phyloP scores from a whole-genome alignment of 306 rosid genomes.

The Lotus japonicus region DNA sequence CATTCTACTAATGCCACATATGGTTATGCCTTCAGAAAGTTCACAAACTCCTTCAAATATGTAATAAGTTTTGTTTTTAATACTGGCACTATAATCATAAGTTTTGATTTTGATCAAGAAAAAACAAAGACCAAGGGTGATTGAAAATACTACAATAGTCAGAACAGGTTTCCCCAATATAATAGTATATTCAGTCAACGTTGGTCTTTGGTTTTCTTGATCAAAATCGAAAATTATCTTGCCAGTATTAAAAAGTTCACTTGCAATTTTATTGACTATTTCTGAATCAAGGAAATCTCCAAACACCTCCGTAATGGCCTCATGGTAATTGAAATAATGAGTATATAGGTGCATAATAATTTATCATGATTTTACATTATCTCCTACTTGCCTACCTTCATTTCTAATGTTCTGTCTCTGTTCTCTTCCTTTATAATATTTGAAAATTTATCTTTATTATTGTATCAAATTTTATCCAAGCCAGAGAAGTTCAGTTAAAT shows the following conservation, averaged over 20 bases:
- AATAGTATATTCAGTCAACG: neutral
- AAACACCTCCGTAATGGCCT: neutral
- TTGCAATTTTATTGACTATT: neutral
- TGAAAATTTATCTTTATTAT: neutral
- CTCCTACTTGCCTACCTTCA: neutral
- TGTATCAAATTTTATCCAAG: neutral
- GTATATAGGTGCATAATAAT: neutral
- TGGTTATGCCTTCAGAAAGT: neutral
- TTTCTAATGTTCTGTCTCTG: conserved; percentile 3
- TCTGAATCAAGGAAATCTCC: neutral
- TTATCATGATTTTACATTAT: neutral
- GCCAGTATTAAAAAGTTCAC: neutral
- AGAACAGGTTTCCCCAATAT: neutral
- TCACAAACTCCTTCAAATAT: neutral
- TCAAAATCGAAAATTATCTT: neutral
- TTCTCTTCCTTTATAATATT: neutral
- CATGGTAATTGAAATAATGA: neutral
- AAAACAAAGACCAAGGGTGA: too few relatives aligned
- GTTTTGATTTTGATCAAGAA: too few relatives aligned
- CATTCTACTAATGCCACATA: neutral
- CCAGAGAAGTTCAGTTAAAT: neutral
- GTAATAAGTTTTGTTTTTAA: too few relatives aligned
- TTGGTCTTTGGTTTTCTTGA: neutral
- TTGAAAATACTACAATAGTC: neutral
- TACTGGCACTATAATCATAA: too few relatives aligned